Evolutionary conservation across 352 stramenopile genomes (phyloP), one percentile per base, ranked within the genome.

Genomic region (Globisporangium middletonii): DNA sequence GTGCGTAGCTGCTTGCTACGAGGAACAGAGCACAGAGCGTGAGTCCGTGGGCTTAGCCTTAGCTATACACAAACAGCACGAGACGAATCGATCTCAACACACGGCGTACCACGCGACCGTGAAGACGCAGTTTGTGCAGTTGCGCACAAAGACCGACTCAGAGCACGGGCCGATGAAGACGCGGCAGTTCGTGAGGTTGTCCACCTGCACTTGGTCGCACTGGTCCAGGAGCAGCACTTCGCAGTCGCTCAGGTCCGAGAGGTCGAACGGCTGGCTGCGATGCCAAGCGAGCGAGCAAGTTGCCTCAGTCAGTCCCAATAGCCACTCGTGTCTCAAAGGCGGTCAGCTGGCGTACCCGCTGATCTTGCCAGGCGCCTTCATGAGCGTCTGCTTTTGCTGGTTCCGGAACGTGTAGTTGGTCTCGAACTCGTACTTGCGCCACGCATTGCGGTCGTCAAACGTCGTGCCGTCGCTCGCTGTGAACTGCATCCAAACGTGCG

Each of bases 361-460:
- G 46, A 97, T 89, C 59, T 90, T 79, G 28, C 84, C 87, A 1
- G 86, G 79, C 23, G 76, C 57, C 70, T 97, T 97, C 48, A 68
- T 76, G 27, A 96, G 67, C 55, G 68, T 95, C 64, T 93, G 76
- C 18, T 76, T 71, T 37, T 69, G 69, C 63, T 89, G 89, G 74
- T 94, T 88, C 46, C 84, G 79, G 73, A 97, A 97, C 51, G 89
- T 95, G 71, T 94, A 97, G 54, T 93, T 93, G 50, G 83, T 93
- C 58, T 96, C 85, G 65, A 96, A 96, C 68, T 97, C 87, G 61
- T 97, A 95, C 55, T 88, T 79, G 41, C 84, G 77, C 77, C 86
- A 97, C 23, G 73, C 74, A 47, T 76, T 67, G 51, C 86, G 80
- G 65, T 96, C 83, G 42, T 86, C 75, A 35, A 97, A 97, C 64